Percentiles rank a stretch among this genome's conserved stretches.
phyloP scores from a whole-genome alignment of 768 basidiomycete genomes.

The Hysterangium stoloniferum region DNA sequence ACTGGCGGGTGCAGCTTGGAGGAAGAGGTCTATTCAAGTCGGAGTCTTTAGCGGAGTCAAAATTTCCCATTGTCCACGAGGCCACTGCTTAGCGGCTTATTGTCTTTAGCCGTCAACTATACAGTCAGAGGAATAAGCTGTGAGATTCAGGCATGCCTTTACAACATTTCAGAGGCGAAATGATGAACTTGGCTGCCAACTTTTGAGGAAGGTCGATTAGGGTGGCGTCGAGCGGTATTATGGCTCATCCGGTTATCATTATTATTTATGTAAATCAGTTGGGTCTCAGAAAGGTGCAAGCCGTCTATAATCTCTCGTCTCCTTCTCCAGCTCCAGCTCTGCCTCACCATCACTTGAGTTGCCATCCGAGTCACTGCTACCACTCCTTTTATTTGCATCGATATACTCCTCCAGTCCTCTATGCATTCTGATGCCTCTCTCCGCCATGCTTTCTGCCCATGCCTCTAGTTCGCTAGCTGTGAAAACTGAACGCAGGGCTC shows the following conservation, averaged over 20 bases:
- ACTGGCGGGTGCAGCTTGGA: not conserved
- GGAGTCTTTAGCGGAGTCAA: constrained; percentile 3
- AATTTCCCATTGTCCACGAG: constrained; percentile 2
- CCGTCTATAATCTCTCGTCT: constrained; percentile 50
- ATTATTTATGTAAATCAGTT: not conserved
- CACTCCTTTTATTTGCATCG: constrained; percentile 10
- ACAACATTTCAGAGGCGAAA: no score
- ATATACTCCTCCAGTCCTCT: constrained; percentile 46
- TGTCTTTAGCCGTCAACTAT: not conserved
- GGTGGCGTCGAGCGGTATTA: no score
- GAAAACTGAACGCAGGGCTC: constrained; percentile 55
- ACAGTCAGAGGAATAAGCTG: not conserved
- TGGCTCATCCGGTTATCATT: no score
- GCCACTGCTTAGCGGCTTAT: not conserved
- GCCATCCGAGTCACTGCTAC: constrained; percentile 22
- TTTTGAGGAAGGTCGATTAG: no score
- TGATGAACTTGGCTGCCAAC: no score
- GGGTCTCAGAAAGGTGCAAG: constrained; percentile 51
- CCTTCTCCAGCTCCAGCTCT: constrained; percentile 51
- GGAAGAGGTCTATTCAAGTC: not conserved
- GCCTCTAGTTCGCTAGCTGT: constrained; percentile 47
- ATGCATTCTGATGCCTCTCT: constrained; percentile 60
- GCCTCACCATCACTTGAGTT: constrained; percentile 20
- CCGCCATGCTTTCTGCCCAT: constrained; percentile 69
- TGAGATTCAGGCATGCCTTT: no score